Base-by-base conservation (phyloP, 179 eudicot species). In the Heliamphora ciliata region DNA sequence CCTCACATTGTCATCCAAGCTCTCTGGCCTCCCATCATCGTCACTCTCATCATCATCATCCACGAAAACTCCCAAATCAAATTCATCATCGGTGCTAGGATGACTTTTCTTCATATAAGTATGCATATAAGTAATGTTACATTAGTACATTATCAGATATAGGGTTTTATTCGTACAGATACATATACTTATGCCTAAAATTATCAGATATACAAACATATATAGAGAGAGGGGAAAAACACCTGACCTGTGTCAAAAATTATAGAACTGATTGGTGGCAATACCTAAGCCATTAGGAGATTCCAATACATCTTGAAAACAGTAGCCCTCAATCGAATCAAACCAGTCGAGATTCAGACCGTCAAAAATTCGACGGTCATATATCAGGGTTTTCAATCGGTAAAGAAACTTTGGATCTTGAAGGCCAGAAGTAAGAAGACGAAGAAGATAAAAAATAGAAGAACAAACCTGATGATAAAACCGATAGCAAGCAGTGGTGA, bases 1-100 rank as follows among this genome's bases (percentile, higher is more conserved):
- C 87, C 97, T 89, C 71, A 90, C 91, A 89, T 92, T 95, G 85
- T 97, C 97, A 84, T 95, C 98, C 85, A 94, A 84, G 77, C 99
- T 94, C 8, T 91, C 94, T 6, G 94, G 94, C 84, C 95, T 86
- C 55, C 74, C 91, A 82, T 91, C 92, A 81, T 89, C 82, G 52
- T 84, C 87, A 13, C 74, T 82, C 70, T 84, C 85, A 58, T 82
- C 88, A 59, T 87, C 86, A 9, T 88, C 90, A 21, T 86, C 90
- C 79, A 83, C 6, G 44, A 40, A 17, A 8, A 74, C 46, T 65
- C 59, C 90, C 58, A 60, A 82, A 55, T 89, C 92, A 75, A 76
- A 54, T n/a, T 83, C 88, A 15, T 86, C 59, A 40, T 2, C 85
- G 40, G 77, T 60, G 64, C 84, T 89, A 17, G 79, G 82, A 84